A percentile compares a stretch with the other conserved stretches of the same genome.
phyloP scores from a whole-genome alignment of 2,329 filamentous ascomycete genomes.

The Fusarium cicatricum region DNA sequence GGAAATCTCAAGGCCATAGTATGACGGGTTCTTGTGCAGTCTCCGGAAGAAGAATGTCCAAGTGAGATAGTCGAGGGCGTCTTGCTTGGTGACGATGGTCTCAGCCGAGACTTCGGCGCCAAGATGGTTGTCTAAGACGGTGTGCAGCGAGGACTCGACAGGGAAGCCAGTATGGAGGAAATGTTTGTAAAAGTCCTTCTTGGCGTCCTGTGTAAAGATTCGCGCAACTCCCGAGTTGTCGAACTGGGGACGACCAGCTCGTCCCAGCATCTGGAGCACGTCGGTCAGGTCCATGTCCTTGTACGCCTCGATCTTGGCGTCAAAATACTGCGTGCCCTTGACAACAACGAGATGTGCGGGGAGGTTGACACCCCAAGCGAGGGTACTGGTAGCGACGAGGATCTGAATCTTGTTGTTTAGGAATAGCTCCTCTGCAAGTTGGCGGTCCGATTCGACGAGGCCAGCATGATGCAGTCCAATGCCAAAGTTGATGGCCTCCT shows the following conservation, averaged over 20 bases:
- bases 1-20: slow-evolving; percentile 94
- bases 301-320: slow-evolving; percentile 97
- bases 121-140: slow-evolving; percentile 96
- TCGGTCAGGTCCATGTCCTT: slow-evolving; percentile 99
- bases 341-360: slow-evolving; percentile 97
- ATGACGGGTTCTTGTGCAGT: slow-evolving; percentile 97
- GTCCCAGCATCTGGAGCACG: slow-evolving; percentile 96
- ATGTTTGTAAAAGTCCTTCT: slow-evolving; percentile 99
- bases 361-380: slow-evolving; percentile 98
- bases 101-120: slow-evolving; percentile 93
- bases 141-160: slow-evolving; percentile 95
- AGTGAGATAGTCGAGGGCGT: slow-evolving; percentile 95
- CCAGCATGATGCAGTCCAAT: slow-evolving; percentile 98
- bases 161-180: slow-evolving; percentile 98
- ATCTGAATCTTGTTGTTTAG: slow-evolving; percentile 98
- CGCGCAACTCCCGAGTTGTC: slow-evolving; percentile 94
- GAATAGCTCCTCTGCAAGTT: slow-evolving; percentile 92
- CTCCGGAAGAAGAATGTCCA: slow-evolving; percentile 99
- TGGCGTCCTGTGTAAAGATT: slow-evolving; percentile 96
- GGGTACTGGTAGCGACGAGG: slow-evolving; percentile 90
- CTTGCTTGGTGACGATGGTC: slow-evolving; percentile 93
- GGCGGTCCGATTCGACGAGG: slow-evolving; percentile 92
- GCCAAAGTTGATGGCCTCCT: slow-evolving; percentile 95
- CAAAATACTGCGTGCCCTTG: slow-evolving; percentile 97
- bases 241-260: slow-evolving; percentile 95